phyloP scores from a whole-genome alignment of 2,329 filamentous ascomycete genomes.

The Corynespora cassiicola region DNA sequence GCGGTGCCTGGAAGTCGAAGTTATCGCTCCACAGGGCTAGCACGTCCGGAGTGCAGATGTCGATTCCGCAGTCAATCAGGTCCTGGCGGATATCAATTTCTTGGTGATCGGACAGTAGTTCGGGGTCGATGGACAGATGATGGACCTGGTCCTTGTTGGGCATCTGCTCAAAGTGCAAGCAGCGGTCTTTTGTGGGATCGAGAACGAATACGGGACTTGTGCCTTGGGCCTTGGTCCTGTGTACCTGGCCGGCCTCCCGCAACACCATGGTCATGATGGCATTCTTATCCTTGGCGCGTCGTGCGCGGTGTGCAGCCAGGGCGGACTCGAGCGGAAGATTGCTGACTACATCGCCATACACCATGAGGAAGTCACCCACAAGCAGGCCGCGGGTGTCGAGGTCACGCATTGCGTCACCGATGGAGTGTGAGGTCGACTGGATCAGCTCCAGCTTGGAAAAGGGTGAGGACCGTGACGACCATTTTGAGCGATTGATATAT shows the following conservation, averaged over 20 bases:
- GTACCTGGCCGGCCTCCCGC: conserved; percentile 74
- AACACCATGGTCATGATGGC: conserved; percentile 98
- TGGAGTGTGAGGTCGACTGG: conserved; percentile 83
- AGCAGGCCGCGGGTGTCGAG: conserved; percentile 86
- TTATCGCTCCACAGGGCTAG: conserved; percentile 95
- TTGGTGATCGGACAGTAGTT: conserved; percentile 73
- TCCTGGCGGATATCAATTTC: conserved; percentile 87
- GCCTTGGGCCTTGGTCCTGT: conserved; percentile 78
- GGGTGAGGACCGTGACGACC: conserved; percentile 74
- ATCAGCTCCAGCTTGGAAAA: conserved; percentile 86
- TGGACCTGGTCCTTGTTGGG: conserved; percentile 70
- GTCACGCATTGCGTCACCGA: conserved; percentile 94
- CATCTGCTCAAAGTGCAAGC: conserved; percentile 94
- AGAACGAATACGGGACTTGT: conserved; percentile 85
- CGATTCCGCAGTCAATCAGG: conserved; percentile 91
- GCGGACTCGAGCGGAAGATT: conserved; percentile 85
- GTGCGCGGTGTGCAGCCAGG: conserved; percentile 78
- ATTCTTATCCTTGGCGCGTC: conserved; percentile 84
- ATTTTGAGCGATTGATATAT: conserved; percentile 82
- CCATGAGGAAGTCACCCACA: conserved; percentile 87
- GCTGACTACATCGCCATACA: conserved; percentile 90
- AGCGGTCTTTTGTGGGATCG: conserved; percentile 79
- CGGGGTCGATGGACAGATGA: conserved; percentile 76
- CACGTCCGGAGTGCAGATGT: conserved; percentile 97
- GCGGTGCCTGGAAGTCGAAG: conserved; percentile 92